Evolutionary conservation across 1,284 basidiomycete species (phyloP).

Genomic region (Malassezia pachydermatis): DNA sequence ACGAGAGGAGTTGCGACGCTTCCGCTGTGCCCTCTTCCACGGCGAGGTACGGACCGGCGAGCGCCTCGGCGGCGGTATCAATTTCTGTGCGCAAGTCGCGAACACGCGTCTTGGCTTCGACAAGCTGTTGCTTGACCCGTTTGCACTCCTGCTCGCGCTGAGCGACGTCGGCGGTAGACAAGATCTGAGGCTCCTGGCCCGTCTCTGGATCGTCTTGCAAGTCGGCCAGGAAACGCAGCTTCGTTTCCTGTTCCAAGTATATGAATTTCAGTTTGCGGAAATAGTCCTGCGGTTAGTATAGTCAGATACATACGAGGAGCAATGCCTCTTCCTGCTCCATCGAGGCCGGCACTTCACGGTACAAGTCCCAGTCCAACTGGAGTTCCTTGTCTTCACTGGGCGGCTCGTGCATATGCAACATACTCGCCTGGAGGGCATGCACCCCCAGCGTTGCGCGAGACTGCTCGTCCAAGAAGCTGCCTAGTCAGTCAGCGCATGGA

Average conservation of each 20-base stretch:
- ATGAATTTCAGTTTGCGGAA: conserved; percentile 44
- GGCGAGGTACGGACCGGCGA: conserved; percentile 27
- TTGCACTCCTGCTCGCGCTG: conserved; percentile 30
- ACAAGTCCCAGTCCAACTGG: conserved; percentile 34
- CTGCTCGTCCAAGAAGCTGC: background rate
- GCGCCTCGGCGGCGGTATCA: conserved; percentile 25
- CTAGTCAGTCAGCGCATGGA: background rate
- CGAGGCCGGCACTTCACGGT: conserved; percentile 33
- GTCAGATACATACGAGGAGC: conserved; percentile 23
- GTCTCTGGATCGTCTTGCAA: conserved; percentile 38
- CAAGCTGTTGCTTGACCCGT: conserved; percentile 35
- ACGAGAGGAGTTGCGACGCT: conserved; percentile 26
- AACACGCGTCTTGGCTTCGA: conserved; percentile 32
- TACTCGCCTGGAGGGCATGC: conserved; percentile 3
- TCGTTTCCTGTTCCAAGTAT: conserved; percentile 41
- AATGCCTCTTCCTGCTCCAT: conserved; percentile 31
- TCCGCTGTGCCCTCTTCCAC: conserved; percentile 24
- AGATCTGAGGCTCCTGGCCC: conserved; percentile 36
- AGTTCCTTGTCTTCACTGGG: conserved; percentile 20
- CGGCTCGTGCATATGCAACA: background rate
- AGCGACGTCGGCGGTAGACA: conserved; percentile 32
- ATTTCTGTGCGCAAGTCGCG: conserved; percentile 27
- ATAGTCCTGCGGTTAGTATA: conserved; percentile 21
- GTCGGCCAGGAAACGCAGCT: conserved; percentile 39
- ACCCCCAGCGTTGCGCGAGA: background rate